Evolutionary conservation across 1,284 basidiomycete genomes (phyloP).

Genomic region (Trichosporon sp.): DNA sequence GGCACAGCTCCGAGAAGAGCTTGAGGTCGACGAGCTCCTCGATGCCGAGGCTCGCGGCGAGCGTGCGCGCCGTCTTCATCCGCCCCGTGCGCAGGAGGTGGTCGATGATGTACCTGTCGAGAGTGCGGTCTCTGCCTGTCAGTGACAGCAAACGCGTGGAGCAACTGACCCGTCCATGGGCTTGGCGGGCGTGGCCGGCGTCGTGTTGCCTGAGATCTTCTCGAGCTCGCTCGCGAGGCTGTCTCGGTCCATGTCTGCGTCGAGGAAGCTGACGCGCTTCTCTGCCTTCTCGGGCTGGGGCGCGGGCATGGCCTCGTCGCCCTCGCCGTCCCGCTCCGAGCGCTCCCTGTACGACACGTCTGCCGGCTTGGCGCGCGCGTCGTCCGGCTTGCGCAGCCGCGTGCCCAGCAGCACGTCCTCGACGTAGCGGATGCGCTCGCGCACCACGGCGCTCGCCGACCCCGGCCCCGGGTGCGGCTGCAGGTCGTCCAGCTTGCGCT

Average conservation of each 20-base stretch:
- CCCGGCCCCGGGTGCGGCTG: conserved; percentile 11
- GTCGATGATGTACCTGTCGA: conserved; percentile 89
- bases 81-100: conserved; percentile 66
- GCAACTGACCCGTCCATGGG: background rate
- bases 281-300: background rate
- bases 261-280: conserved; percentile 2
- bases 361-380: background rate
- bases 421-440: conserved; percentile 17
- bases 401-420: conserved; percentile 14
- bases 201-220: background rate
- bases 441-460: conserved; percentile 8
- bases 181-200: background rate
- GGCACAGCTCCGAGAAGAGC: conserved; percentile 78
- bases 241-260: conserved; percentile 6
- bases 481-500: conserved; percentile 45
- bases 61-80: conserved; percentile 37
- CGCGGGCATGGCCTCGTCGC: background rate
- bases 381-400: background rate
- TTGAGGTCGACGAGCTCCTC: conserved; percentile 77
- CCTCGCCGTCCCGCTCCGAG: background rate
- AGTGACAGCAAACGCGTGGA: background rate
- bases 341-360: background rate
- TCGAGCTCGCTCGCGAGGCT: background rate
- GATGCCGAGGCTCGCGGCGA: conserved; percentile 35
- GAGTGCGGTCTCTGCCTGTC: conserved; percentile 31